Conservation (phyloP, 139 green algal genomes). For the Trebouxia sp. region DNA sequence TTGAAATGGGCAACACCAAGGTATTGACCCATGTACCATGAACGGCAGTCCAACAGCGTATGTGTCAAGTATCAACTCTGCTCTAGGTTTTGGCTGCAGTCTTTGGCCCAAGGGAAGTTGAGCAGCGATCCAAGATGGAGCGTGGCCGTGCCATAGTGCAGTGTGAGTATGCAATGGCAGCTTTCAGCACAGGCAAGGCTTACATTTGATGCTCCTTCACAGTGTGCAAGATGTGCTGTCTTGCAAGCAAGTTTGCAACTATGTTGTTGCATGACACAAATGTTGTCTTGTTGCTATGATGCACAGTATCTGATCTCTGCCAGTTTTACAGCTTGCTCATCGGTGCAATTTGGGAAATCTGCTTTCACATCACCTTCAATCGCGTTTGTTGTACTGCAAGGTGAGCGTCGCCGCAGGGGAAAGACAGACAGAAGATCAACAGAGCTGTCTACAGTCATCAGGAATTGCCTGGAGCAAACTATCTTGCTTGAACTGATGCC, state of each 20-base stretch:
- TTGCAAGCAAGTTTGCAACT: not conserved
- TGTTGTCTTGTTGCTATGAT: not conserved
- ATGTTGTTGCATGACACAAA: not conserved
- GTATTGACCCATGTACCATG: slow-evolving; percentile 32
- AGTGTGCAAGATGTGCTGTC: not conserved
- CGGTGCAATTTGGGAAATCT: not conserved
- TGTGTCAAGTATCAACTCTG: too few species aligned
- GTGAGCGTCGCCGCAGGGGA: slow-evolving; percentile 68
- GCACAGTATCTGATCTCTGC: too few species aligned
- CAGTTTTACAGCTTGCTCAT: too few species aligned
- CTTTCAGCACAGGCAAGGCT: slow-evolving; percentile 83
- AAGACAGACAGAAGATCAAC: slow-evolving; percentile 71
- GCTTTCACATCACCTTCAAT: not conserved
- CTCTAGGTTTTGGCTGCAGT: slow-evolving; percentile 88
- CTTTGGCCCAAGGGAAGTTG: slow-evolving; percentile 85
- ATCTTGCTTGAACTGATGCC: slow-evolving; percentile 84
- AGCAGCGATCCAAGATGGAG: slow-evolving; percentile 46
- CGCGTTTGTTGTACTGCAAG: slow-evolving; percentile 30
- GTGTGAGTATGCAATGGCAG: slow-evolving; percentile 90
- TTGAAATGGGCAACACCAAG: slow-evolving; percentile 96
- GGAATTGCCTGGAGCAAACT: slow-evolving; percentile 81
- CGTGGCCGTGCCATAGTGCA: slow-evolving; percentile 71
- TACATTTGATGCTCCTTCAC: not conserved
- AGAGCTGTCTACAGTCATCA: slow-evolving; percentile 70
- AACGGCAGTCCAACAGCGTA: too few species aligned